Evolutionary conservation across 352 stramenopile species (phyloP).

Genomic region (Thalassiosira pacifica): DNA sequence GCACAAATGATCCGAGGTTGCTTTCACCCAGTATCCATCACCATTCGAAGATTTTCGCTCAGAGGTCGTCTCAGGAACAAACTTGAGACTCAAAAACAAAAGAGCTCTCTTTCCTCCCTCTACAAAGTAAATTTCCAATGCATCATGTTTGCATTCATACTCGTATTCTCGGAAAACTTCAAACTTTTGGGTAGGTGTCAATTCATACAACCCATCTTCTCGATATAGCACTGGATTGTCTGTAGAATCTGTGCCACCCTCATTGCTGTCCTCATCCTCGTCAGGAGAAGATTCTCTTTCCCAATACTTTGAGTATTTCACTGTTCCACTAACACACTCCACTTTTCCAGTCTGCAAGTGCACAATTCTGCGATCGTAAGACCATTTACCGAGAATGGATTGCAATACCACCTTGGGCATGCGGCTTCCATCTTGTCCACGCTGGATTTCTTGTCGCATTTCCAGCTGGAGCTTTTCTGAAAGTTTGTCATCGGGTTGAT

Average conservation of each 20-base stretch:
- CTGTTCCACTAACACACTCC: slow-evolving; percentile 50
- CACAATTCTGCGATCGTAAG: slow-evolving; percentile 68
- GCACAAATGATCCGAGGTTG: slow-evolving; percentile 76
- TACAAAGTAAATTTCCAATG: slow-evolving; percentile 80
- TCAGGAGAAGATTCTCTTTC: neutral
- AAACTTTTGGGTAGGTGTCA: slow-evolving; percentile 66
- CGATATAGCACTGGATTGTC: slow-evolving; percentile 64
- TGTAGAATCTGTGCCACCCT: neutral
- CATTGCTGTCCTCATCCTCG: slow-evolving; percentile 1
- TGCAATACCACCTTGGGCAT: slow-evolving; percentile 64
- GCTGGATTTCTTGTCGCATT: slow-evolving; percentile 52
- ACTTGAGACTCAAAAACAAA: slow-evolving; percentile 78
- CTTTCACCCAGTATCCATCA: slow-evolving; percentile 63
- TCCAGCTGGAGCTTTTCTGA: slow-evolving; percentile 43
- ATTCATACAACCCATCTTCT: slow-evolving; percentile 75
- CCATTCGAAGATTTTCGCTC: slow-evolving; percentile 25
- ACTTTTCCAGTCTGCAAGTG: slow-evolving; percentile 57
- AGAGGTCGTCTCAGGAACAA: slow-evolving; percentile 45
- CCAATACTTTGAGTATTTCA: slow-evolving; percentile 58
- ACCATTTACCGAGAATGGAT: slow-evolving; percentile 71
- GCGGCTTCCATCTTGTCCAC: slow-evolving; percentile 59
- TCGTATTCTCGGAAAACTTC: slow-evolving; percentile 81
- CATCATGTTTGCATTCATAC: slow-evolving; percentile 60
- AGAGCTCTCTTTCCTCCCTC: slow-evolving; percentile 69
- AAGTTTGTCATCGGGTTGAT: slow-evolving; percentile 63